Evolutionary conservation across 176 grass and related monocot genomes (phyloP), one percentile per base, ranked within the genome.

Genomic region (Oryza glumipatula): DNA sequence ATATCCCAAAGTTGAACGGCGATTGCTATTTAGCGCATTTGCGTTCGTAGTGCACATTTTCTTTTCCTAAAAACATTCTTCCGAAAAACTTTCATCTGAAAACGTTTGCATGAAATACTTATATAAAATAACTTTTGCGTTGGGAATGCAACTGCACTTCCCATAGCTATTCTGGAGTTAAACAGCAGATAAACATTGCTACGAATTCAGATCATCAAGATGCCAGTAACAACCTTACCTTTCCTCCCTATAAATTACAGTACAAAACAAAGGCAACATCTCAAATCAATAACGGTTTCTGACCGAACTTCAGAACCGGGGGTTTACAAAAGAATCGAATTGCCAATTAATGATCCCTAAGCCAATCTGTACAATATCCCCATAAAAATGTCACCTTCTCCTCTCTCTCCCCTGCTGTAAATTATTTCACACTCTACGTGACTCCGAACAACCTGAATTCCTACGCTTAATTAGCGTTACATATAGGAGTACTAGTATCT

Each of bases 281-380:
- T 58, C 17, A 58, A 58, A 47, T 30, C 72, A 76, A 76, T 76
- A 36, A 51, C 76, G 72, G 66, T 71, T 81, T 76, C 80, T 61
- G 19, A 80, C 63, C 21, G 49, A 75, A 74, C 68, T 78, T 72
- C 79, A 68, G 73, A 82, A 86, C 58, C 24, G 9, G 28, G 28
- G 28, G 38, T 23, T 64, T 68, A 90, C 86, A 68, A 90, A 90
- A 82, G 61, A 90, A 86, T 86, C 11, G 74, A 90, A 83, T 90
- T 90, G 68, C 79, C 79, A 83, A 78, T 78, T 58, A 83, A 82
- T 78, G 56, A 73, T 48, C 83, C 83, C 88, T 86, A 73, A 73
- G 82, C 84, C 84, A 86, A 90, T 90, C 88, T 90, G 74, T 86
- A 90, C 88, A 36, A 36, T 36, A 90, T 86, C 44, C 84, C 73